Evolutionary conservation across 2,329 filamentous ascomycete species (phyloP), one percentile per base, ranked within the genome.

Genomic region (Aaosphaeria pasadenensis): DNA sequence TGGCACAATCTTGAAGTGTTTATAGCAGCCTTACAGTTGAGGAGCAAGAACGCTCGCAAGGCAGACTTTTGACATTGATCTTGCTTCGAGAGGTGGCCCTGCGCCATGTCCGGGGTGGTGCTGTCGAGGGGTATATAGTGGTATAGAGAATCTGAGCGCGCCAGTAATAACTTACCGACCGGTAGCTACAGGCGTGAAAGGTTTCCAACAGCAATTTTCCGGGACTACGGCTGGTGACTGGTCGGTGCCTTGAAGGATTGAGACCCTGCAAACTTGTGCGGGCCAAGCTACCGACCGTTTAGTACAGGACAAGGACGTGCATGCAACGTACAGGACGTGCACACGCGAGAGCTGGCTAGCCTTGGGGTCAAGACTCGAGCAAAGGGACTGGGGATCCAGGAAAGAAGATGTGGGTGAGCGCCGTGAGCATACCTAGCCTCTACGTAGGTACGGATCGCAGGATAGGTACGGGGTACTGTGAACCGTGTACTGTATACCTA

Each of bases 191-290:
- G 44, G 51, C 46, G 45, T 52, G 49, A 55, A 54, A 48, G 45
- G 46, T 48, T 31, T 60, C 62, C 62, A 64, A 60, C 58, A 62
- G 56, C 56, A 56, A 53, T 62, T 66, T 63, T 57, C 66, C 66
- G 62, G 63, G 49, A 66, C 52, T 63, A 60, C 61, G 64, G 64
- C 64, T 64, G 60, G 57, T 59, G 53, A 63, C 53, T 64, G 63
- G 63, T 63, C 59, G 59, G 63, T 66, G 66, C 66, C 61, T 66
- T 58, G 64, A 62, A 65, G 68, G 66, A 70, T 70, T 52, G 44
- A 11, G 60, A 56, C 66, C 66, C 58, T 54, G 64, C 45, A 48
- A 45, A 53, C 50, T 57, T 51, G 56, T 56, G 53, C 57, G 54
- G 57, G 57, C 62, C 64, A 67, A 62, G 64, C 58, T 64, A 58